phyloP scores from a whole-genome alignment of 176 grass and related monocot genomes.

The bread wheat (Triticum aestivum) region DNA sequence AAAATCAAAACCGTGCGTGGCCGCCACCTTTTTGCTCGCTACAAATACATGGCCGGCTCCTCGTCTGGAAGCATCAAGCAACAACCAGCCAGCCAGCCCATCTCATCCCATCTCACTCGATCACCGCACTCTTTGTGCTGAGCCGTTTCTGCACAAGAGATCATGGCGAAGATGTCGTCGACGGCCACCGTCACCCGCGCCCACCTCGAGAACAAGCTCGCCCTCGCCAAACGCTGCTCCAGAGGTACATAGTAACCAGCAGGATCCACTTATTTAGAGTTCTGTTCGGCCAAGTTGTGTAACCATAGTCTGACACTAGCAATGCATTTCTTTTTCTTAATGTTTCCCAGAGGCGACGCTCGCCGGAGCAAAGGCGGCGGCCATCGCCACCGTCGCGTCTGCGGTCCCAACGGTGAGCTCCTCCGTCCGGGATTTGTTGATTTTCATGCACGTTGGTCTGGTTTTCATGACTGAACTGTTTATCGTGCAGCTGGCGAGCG shows the following conservation, averaged over 20 bases:
- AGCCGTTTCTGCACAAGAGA: neutral
- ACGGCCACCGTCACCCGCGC: no score
- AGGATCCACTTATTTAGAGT: neutral
- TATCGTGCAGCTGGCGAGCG: slow-evolving; percentile 49
- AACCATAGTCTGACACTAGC: neutral
- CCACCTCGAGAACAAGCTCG: no score
- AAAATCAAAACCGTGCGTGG: no score
- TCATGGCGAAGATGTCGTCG: no score
- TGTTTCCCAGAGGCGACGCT: slow-evolving; percentile 47
- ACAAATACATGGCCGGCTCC: neutral
- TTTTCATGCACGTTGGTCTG: no score
- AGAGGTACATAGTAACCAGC: no score
- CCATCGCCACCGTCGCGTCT: slow-evolving; percentile 37
- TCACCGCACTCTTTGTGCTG: neutral
- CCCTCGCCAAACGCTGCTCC: no score
- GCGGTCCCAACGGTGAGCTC: slow-evolving; percentile 58
- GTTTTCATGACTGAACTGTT: no score
- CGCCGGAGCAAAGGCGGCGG: slow-evolving; percentile 58
- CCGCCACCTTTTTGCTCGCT: neutral
- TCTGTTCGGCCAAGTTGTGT: neutral
- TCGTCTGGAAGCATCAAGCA: neutral
- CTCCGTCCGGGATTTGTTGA: no score
- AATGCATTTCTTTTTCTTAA: neutral
- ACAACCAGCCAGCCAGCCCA: neutral
- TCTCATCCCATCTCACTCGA: neutral